Evolutionary conservation across 805 yeast genomes (phyloP).

Genomic region (Maudiozyma serrabonitensis): DNA sequence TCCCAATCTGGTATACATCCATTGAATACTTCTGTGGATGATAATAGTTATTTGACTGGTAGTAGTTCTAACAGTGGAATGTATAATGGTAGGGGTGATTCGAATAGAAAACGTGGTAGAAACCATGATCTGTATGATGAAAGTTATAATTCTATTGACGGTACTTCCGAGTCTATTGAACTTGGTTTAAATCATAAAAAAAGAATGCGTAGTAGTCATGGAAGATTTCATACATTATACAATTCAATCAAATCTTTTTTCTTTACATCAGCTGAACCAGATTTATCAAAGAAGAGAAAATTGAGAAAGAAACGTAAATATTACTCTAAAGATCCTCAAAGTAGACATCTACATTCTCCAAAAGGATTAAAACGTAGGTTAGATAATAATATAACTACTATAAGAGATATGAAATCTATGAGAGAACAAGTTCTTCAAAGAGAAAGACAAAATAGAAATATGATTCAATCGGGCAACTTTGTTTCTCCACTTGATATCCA

Average conservation of each 20-base stretch:
- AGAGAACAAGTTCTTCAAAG: conserved; percentile 13
- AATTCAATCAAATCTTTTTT: conserved; percentile 1
- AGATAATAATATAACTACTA: background rate
- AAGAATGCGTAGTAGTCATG: background rate
- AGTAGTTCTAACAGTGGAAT: background rate
- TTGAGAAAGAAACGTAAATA: background rate
- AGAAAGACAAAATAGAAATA: conserved; percentile 16
- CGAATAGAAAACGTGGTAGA: background rate
- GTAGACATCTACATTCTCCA: background rate
- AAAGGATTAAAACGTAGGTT: background rate
- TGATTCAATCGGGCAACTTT: background rate
- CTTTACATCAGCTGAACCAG: background rate
- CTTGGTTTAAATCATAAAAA: background rate
- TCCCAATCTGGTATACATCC: background rate
- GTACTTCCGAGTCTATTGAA: background rate
- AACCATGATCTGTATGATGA: background rate
- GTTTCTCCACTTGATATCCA: background rate
- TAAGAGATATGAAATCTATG: background rate
- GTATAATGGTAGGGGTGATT: background rate
- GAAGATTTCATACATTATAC: background rate
- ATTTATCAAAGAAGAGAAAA: background rate
- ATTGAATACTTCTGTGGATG: background rate
- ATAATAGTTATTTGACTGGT: background rate
- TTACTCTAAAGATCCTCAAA: background rate
- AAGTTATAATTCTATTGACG: background rate